A percentile compares a stretch with the other conserved stretches of the same genome.
These are phyloP conservation scores for Anthracocystis walkeri DNA, from an alignment of 1,284 basidiomycete genomes.

Conservation along the genomic window DNA sequence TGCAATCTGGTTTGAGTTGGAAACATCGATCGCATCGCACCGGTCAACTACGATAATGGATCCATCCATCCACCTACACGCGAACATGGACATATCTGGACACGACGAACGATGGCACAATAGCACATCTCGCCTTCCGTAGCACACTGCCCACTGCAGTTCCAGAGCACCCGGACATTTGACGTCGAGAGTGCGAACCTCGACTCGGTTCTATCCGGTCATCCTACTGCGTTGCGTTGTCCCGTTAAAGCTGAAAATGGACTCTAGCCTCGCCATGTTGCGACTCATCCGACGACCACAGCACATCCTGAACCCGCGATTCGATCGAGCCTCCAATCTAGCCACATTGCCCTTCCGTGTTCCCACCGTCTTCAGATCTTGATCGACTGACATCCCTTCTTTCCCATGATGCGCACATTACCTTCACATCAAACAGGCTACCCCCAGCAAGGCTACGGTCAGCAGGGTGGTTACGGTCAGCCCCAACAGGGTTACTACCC, in stretches of 20 bases:
- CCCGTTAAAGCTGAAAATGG: no score
- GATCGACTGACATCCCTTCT: no score
- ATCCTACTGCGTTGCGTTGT: no score
- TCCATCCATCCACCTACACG: conserved; percentile 6
- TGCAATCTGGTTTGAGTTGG: conserved; percentile 11
- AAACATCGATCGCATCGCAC: background rate
- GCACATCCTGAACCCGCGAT: background rate
- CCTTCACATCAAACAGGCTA: conserved; percentile 24
- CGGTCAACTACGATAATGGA: background rate
- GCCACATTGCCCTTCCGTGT: background rate
- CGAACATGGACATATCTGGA: background rate
- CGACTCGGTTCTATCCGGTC: no score
- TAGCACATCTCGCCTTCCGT: background rate
- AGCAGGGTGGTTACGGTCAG: conserved; percentile 36
- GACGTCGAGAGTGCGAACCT: no score
- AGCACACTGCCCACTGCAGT: no score
- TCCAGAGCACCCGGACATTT: no score
- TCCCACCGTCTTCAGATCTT: background rate
- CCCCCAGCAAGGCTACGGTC: conserved; percentile 42
- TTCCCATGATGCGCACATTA: no score
- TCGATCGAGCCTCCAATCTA: background rate
- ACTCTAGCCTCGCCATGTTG: background rate
- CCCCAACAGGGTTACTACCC: conserved; percentile 54
- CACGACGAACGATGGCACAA: background rate
- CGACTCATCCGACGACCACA: background rate